A percentile compares a stretch with the other conserved stretches of the same genome.
Conservation (phyloP, 805 yeast genomes). For the Candida koratica region DNA sequence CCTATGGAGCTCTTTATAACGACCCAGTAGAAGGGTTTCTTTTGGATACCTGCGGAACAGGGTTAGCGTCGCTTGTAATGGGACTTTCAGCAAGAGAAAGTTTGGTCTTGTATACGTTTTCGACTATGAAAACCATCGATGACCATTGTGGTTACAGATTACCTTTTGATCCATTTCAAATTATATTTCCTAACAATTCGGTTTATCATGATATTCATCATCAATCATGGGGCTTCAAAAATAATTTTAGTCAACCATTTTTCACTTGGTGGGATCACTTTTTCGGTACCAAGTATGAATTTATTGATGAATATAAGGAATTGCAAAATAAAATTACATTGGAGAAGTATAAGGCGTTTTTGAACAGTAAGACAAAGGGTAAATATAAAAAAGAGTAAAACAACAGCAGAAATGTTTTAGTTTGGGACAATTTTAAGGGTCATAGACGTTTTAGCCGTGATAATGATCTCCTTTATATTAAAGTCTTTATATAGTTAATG, state of each 20-base stretch:
- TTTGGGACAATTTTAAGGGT: no score
- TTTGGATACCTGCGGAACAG: constrained; percentile 90
- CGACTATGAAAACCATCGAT: constrained; percentile 94
- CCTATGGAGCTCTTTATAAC: constrained; percentile 93
- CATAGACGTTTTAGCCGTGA: no score
- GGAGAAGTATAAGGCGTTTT: constrained; percentile 59
- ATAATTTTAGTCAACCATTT: constrained; percentile 93
- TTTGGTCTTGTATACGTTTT: constrained; percentile 70
- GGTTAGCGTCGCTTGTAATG: constrained; percentile 64
- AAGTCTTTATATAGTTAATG: background rate
- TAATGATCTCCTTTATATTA: background rate
- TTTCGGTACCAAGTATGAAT: constrained; percentile 66
- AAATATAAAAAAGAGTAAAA: constrained; percentile 7
- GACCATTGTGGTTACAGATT: constrained; percentile 98
- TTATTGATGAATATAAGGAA: constrained; percentile 56
- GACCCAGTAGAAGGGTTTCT: constrained; percentile 92
- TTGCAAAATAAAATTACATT: constrained; percentile 66
- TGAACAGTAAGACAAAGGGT: constrained; percentile 32
- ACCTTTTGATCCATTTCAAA: constrained; percentile 88
- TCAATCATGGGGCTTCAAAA: constrained; percentile 91
- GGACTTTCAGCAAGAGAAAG: constrained; percentile 74
- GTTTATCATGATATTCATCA: constrained; percentile 97
- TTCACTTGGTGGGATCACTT: constrained; percentile 88
- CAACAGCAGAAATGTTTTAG: no score
- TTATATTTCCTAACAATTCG: constrained; percentile 89